These are phyloP conservation scores for Rhipidocladum racemiflorum DNA, from an alignment of 176 grass and related monocot genomes.

Conservation along the genomic window DNA sequence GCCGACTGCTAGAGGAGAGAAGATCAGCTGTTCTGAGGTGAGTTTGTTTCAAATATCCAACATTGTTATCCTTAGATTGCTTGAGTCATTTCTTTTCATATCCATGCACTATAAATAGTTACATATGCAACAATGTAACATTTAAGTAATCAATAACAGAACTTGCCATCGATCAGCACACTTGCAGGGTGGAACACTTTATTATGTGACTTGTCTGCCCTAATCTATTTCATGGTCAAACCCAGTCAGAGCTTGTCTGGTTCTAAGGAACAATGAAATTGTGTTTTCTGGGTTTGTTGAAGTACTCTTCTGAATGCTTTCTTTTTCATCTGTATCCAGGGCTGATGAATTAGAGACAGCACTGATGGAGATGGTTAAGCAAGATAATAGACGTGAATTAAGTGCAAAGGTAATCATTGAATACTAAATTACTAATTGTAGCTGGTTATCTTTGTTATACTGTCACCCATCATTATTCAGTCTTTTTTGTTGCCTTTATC, in stretches of 20 bases:
- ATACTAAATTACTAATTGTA: slow-evolving; percentile 16
- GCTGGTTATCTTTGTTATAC: slow-evolving; percentile 3
- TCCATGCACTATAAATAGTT: neutral
- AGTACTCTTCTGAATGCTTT: slow-evolving; percentile 9
- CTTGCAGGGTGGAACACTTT: neutral
- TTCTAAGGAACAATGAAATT: slow-evolving; percentile 4
- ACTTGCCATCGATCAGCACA: neutral
- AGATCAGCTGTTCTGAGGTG: slow-evolving; percentile 88
- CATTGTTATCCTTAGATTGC: neutral
- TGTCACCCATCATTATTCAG: neutral
- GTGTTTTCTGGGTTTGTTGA: slow-evolving; percentile 8
- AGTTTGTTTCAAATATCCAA: slow-evolving; percentile 37
- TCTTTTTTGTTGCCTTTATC: slow-evolving; percentile 8
- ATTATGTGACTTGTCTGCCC: neutral
- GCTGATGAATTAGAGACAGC: slow-evolving; percentile 98
- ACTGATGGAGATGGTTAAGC: slow-evolving; percentile 97
- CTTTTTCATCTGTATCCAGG: slow-evolving; percentile 43
- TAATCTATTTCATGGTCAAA: neutral
- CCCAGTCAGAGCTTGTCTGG: neutral
- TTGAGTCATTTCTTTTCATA: slow-evolving; percentile 17
- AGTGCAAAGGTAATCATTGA: slow-evolving; percentile 72
- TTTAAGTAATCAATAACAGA: neutral
- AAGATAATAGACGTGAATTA: slow-evolving; percentile 88
- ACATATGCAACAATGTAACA: neutral
- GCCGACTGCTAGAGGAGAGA: slow-evolving; percentile 86